Base-by-base conservation (phyloP, 176 grass and related monocot species). In the Paspalum vaginatum region DNA sequence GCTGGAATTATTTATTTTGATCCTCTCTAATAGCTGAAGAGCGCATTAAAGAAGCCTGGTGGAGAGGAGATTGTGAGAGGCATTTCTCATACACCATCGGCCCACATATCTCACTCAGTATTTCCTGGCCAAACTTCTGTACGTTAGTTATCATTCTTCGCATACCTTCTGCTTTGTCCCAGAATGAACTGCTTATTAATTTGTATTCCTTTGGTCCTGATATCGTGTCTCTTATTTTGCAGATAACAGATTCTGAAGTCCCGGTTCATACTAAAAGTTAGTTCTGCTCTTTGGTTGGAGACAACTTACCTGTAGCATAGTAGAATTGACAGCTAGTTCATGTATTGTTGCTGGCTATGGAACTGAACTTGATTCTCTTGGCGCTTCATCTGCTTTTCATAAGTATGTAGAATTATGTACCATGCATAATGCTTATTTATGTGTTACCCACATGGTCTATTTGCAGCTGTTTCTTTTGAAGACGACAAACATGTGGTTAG, bases 381-480 rank as follows among this genome's bases (percentile, higher is more conserved):
- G 47, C 14, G 7, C 54, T 52, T 57, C 46, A 76, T 68, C 60
- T 82, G 18, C 17, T 70, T 88, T 41, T 65, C 65, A 70, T 37
- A 75, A 56, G 8, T 72, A 47, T 81, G 64, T 64, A 9, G 11
- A 74, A 59, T 67, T 21, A 51, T 40, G 6, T 81, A 24, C n/a
- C 55, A 49, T 70, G 54, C 25, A 32, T 32, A 32, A 32, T 50
- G 11, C 11, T 61, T 10, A 49, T 76, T 47, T 58, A 9, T n/a
- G 5, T 81, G 6, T 62, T 21, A 65, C 77, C 47, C 17, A 43
- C 48, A 24, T 63, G 39, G 63, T 73, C 61, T 85, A 76, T 59
- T 77, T 78, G 65, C 83, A 94, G 88, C 79, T 94, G 79, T 80
- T 91, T 91, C 83, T 74, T 89, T 89, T 82, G 53, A 89, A 78